Base-by-base conservation (phyloP, 441 rosid species). In the Bruguiera hainesii region DNA sequence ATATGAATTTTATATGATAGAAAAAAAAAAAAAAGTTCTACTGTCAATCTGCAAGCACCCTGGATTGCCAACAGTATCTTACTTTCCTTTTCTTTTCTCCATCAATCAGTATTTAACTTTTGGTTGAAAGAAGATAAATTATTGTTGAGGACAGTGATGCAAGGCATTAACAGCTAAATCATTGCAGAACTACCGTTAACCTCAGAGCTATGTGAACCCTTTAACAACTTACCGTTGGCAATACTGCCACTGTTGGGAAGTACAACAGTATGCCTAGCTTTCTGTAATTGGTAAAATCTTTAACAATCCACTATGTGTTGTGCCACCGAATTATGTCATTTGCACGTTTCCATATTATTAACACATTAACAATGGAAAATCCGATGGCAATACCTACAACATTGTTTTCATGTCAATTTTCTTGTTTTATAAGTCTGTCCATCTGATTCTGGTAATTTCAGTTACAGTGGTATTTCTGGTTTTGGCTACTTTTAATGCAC, bases 341-440 rank as follows among this genome's bases (percentile, higher is more conserved):
- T 35, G 59, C 52, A 35, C 11, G 29, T 56, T 9, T 49, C 30
- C 10, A 35, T 30, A 20, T 15, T 18, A 23, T 46, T 37, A 37
- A 37, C 28, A 18, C 21, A 48, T 49, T 30, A 49, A 53, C 7
- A 11, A 66, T 64, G 30, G 67, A 64, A 49, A 56, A 50, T 64
- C 7, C 3, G 18, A 15, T 49, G 56, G 66, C 30, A 48, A 55
- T 18, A 11, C 26, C 9, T 7, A 29, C 18, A n/a, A 6, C 16
- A 20, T n/a, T 48, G 37, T 46, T 58, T 46, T 42, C 61, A 6
- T 46, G 20, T 33, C 3, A 4, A 25, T 61, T 69, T 37, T 29
- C 20, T 18, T 33, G 52, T 20, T 30, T 67, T 7, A 21, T 48
- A 30, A 21, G 1, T 7, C 18, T 59, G 18, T 19, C 1, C 55